phyloP scores from a whole-genome alignment of 1,284 basidiomycete genomes.

The Pisolithus thermaeus region DNA sequence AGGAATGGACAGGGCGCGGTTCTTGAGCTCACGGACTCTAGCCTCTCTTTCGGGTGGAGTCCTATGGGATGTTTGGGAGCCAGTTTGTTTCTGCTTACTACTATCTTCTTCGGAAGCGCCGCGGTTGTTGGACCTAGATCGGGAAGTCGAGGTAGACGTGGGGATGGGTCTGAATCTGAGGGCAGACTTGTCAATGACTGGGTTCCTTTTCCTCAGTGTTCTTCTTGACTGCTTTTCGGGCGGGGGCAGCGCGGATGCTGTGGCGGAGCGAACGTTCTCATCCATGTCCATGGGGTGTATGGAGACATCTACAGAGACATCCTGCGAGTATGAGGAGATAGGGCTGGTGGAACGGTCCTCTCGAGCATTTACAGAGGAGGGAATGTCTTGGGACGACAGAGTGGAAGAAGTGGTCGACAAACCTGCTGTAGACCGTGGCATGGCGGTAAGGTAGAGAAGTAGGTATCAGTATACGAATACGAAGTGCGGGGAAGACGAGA shows the following conservation, averaged over 20 bases:
- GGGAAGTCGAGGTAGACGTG: slow-evolving; percentile 16
- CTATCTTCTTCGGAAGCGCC: slow-evolving; percentile 22
- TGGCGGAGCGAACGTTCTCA: slow-evolving; percentile 19
- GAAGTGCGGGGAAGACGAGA: background rate
- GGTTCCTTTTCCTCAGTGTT: slow-evolving; percentile 22
- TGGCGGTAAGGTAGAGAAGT: background rate
- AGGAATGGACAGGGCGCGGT: slow-evolving; percentile 42
- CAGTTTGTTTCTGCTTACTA: slow-evolving; percentile 26
- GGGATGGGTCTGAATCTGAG: slow-evolving; percentile 20
- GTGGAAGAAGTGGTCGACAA: slow-evolving; percentile 20
- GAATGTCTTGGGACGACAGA: slow-evolving; percentile 25
- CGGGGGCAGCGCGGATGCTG: slow-evolving; percentile 22
- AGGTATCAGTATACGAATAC: background rate
- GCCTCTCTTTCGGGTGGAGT: slow-evolving; percentile 24
- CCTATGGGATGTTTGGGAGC: slow-evolving; percentile 13
- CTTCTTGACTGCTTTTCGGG: slow-evolving; percentile 16
- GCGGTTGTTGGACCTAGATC: slow-evolving; percentile 20
- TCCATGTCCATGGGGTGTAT: slow-evolving; percentile 23
- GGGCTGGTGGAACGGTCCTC: slow-evolving; percentile 27
- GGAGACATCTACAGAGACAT: slow-evolving; percentile 25
- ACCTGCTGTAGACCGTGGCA: slow-evolving; percentile 9
- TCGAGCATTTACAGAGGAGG: slow-evolving; percentile 26
- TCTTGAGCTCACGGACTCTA: slow-evolving; percentile 33
- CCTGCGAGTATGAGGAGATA: slow-evolving; percentile 28
- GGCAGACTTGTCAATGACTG: slow-evolving; percentile 19